These are phyloP conservation scores for Aspergillus japonicus DNA, from an alignment of 2,329 filamentous ascomycete genomes.

Conservation along the genomic window DNA sequence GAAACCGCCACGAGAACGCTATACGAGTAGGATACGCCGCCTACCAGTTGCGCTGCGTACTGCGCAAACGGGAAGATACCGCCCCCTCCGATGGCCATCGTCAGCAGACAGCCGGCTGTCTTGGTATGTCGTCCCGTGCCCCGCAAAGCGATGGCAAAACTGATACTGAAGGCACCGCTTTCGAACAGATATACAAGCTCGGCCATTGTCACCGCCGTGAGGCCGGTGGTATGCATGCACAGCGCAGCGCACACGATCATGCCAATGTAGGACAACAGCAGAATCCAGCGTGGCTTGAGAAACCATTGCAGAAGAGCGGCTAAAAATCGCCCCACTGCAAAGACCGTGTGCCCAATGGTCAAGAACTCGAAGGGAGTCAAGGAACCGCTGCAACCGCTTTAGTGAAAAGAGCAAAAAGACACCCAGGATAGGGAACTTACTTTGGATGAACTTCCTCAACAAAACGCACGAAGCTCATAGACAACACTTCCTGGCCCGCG, in stretches of 20 bases:
- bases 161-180: constrained; percentile 59
- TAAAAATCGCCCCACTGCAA: constrained; percentile 58
- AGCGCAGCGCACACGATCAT: constrained; percentile 53
- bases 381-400: constrained; percentile 13
- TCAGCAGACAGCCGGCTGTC: constrained; percentile 54
- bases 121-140: constrained; percentile 60
- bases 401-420: neutral
- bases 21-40: constrained; percentile 50
- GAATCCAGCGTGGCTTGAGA: constrained; percentile 59
- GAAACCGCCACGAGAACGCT: constrained; percentile 55
- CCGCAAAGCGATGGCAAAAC: constrained; percentile 58
- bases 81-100: constrained; percentile 55
- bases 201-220: constrained; percentile 47
- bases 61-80: constrained; percentile 57
- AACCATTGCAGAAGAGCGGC: constrained; percentile 54
- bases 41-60: constrained; percentile 43
- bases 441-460: constrained; percentile 40
- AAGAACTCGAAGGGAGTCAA: constrained; percentile 45
- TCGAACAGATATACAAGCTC: constrained; percentile 60
- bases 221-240: constrained; percentile 50
- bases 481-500: constrained; percentile 58
- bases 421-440: constrained; percentile 15
- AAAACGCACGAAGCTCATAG: constrained; percentile 49
- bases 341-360: constrained; percentile 57
- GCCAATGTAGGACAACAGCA: constrained; percentile 54